A percentile compares a stretch with the other conserved stretches of the same genome.
phyloP scores from a whole-genome alignment of 169 alveolate species.

The Cryptosporidium sp. region DNA sequence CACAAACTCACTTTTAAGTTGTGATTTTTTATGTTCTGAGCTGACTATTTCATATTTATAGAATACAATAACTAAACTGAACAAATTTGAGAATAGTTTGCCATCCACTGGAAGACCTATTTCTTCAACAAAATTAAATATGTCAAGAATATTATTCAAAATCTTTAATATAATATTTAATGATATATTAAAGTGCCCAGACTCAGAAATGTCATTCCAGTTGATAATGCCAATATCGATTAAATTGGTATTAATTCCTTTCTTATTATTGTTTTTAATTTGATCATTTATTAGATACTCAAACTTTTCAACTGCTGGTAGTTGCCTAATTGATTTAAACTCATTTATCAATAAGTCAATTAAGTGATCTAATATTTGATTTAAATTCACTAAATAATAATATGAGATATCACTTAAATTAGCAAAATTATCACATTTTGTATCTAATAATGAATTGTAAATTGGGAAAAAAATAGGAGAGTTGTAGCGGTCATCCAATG shows the following conservation, averaged over 20 bases:
- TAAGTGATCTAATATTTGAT: slow-evolving; percentile 31
- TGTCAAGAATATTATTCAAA: slow-evolving; percentile 5
- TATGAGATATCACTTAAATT: slow-evolving; percentile 25
- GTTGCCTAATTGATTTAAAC: slow-evolving; percentile 40
- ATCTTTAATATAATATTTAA: neutral
- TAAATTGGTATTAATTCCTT: neutral
- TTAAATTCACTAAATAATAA: slow-evolving; percentile 24
- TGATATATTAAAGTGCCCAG: slow-evolving; percentile 42
- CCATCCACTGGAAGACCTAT: slow-evolving; percentile 43
- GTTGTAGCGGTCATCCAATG: neutral
- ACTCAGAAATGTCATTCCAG: slow-evolving; percentile 38
- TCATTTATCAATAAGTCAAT: slow-evolving; percentile 22
- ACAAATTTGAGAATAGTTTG: neutral
- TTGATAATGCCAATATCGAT: neutral
- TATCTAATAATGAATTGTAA: neutral
- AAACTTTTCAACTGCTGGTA: slow-evolving; percentile 32
- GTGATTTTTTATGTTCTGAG: neutral
- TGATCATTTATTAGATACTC: slow-evolving; percentile 24
- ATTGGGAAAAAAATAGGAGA: neutral
- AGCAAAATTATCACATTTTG: neutral
- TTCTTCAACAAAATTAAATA: neutral
- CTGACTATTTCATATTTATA: slow-evolving; percentile 5
- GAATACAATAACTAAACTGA: slow-evolving; percentile 31
- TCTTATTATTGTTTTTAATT: slow-evolving; percentile 15
- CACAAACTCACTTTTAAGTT: neutral